phyloP scores from a whole-genome alignment of 768 basidiomycete genomes.

The Lepiota subincarnata region DNA sequence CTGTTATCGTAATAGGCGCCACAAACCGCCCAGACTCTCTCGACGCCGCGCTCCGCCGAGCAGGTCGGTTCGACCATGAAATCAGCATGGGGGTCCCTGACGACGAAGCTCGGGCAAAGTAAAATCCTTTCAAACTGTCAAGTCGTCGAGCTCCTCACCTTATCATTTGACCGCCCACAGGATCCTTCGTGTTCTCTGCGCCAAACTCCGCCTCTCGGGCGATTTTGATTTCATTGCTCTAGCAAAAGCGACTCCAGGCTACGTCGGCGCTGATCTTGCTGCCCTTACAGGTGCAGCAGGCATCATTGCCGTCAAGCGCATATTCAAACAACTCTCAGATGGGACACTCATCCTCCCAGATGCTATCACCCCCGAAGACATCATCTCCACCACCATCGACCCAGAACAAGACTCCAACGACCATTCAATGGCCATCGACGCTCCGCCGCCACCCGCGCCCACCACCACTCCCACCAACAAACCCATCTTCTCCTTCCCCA shows the following conservation, averaged over 20 bases:
- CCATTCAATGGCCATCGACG: slow-evolving; percentile 42
- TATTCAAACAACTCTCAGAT: slow-evolving; percentile 78
- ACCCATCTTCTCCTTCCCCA: slow-evolving; percentile 21
- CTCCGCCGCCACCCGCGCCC: slow-evolving; percentile 16
- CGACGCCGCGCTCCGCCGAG: slow-evolving; percentile 88
- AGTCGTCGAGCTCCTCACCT: neutral
- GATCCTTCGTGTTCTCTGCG: slow-evolving; percentile 81
- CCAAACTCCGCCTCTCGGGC: slow-evolving; percentile 80
- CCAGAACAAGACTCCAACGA: slow-evolving; percentile 22
- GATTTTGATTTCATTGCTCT: slow-evolving; percentile 83
- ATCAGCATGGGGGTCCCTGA: slow-evolving; percentile 98
- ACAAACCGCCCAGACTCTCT: slow-evolving; percentile 95
- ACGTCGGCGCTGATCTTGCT: slow-evolving; percentile 92
- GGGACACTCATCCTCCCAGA: slow-evolving; percentile 57
- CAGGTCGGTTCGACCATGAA: slow-evolving; percentile 95
- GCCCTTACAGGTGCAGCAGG: slow-evolving; percentile 92
- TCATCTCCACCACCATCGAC: slow-evolving; percentile 12
- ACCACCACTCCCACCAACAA: slow-evolving; percentile 15
- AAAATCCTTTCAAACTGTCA: slow-evolving; percentile 3
- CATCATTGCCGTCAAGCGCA: slow-evolving; percentile 93
- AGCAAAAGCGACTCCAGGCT: slow-evolving; percentile 94
- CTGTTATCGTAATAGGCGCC: slow-evolving; percentile 92
- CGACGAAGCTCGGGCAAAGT: slow-evolving; percentile 88
- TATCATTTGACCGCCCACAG: slow-evolving; percentile 36
- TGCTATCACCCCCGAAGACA: slow-evolving; percentile 15